Evolutionary conservation across 352 stramenopile species (phyloP).

Genomic region (Globisporangium orthogonon): DNA sequence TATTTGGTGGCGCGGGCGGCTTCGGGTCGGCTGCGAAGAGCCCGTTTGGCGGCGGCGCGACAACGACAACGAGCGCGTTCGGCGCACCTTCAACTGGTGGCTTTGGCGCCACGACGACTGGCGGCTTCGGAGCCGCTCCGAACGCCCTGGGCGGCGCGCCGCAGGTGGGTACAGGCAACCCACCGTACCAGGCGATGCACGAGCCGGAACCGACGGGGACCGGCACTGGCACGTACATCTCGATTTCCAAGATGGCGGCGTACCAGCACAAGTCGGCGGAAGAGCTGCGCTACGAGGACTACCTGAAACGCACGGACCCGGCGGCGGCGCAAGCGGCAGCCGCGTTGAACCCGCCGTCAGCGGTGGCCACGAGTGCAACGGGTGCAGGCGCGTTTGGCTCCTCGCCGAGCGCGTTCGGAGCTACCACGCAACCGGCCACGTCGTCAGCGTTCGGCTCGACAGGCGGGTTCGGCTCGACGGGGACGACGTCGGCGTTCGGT

Average conservation of each 20-base stretch:
- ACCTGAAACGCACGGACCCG: conserved; percentile 32
- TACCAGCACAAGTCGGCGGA: conserved; percentile 36
- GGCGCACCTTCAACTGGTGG: conserved; percentile 27
- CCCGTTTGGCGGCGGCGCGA: conserved; percentile 31
- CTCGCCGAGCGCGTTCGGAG: conserved; percentile 19
- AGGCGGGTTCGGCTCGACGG: conserved; percentile 22
- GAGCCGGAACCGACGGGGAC: conserved; percentile 59
- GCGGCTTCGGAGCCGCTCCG: conserved; percentile 29
- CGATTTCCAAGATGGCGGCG: conserved; percentile 31
- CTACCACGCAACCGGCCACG: conserved; percentile 10
- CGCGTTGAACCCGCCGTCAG: conserved; percentile 35
- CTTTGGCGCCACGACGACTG: conserved; percentile 9
- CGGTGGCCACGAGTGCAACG: conserved; percentile 19
- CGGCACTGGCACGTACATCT: conserved; percentile 38
- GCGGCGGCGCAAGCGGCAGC: conserved; percentile 27
- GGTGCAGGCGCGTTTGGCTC: conserved; percentile 38
- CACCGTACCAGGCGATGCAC: conserved; percentile 59
- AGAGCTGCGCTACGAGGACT: conserved; percentile 40
- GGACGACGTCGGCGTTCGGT: conserved; percentile 26
- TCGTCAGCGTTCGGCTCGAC: conserved; percentile 38
- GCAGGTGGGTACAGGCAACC: conserved; percentile 68
- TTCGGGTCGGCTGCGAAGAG: conserved; percentile 46
- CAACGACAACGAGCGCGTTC: conserved; percentile 39
- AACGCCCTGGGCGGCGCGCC: conserved; percentile 14
- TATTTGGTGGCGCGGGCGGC: conserved; percentile 32